Base-by-base conservation (phyloP, 1,139 yeast species). In the Williopsis jadinii region DNA sequence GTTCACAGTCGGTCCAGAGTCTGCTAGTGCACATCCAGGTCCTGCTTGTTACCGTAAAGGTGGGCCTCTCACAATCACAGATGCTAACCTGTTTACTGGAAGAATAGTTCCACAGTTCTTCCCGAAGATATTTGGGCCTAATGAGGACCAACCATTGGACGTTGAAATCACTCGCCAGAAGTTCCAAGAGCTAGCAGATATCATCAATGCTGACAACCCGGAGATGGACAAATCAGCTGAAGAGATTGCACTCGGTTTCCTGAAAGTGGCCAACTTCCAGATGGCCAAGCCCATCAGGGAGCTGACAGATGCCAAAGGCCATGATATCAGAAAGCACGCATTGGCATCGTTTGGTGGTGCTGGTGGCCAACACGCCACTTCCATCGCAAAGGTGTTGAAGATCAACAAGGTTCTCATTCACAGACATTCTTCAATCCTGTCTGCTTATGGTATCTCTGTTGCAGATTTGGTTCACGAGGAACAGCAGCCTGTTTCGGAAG, bases 391-490 rank as follows among this genome's bases (percentile, higher is more conserved):
- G 41, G 59, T 66, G 10, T 55, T 75, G 38, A 74, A 74, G 3
- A 71, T 75, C 15, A 58, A 61, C n/a, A 66, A 67, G 9, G 70
- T 75, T 8, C 53, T 71, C 32, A 67, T 70, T 13, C 80, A 75
- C 50, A 66, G 73, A 50, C 73, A 73, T 50, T 74, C 80, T 2
- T 72, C 79, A 0, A 67, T 75, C 28, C 53, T 75, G 11, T 73
- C 80, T 3, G 80, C 80, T 2, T 74, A 74, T 50, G 81, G 81
- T 46, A 75, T 75, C 56, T 64, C 71, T 9, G 56, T 75, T 29
- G 80, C 79, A 2, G 80, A 75, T 57, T 74, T 73, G 38, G 78
- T 79, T 8, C 80, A 80, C 48, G 90, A 81, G 55, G 71, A 66
- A 32, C 87, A 80, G 60, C 74, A 77, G 30, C 88, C 88, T 0